phyloP scores from a whole-genome alignment of 2,329 filamentous ascomycete genomes.

The Chrysosporium queenslandicum region DNA sequence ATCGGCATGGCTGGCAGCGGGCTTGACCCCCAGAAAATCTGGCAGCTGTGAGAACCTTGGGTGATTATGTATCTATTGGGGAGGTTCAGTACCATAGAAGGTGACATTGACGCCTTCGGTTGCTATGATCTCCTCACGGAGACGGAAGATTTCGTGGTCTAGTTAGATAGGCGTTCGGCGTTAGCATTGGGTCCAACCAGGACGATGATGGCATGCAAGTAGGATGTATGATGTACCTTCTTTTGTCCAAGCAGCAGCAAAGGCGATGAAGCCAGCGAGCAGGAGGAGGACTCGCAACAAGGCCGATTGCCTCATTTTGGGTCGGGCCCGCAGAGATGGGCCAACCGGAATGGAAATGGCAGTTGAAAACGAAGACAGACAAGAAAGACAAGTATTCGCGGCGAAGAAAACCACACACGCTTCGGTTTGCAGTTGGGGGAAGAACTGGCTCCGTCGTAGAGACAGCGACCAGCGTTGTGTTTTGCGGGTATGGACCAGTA shows the following conservation, averaged over 20 bases:
- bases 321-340: constrained; percentile 6
- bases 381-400: background rate
- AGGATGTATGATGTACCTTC: constrained; percentile 51
- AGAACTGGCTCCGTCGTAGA: no score
- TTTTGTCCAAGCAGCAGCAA: constrained; percentile 72
- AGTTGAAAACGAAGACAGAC: background rate
- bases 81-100: constrained; percentile 59
- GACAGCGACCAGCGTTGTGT: no score
- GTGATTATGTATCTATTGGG: background rate
- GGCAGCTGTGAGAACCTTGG: background rate
- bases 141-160: constrained; percentile 97
- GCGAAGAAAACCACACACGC: background rate
- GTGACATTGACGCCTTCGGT: constrained; percentile 68
- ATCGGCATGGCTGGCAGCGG: constrained; percentile 68
- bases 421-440: background rate
- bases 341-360: background rate
- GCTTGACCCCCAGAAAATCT: constrained; percentile 71
- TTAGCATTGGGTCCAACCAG: background rate
- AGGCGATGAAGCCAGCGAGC: constrained; percentile 55
- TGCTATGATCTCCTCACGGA: constrained; percentile 72
- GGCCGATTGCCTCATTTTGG: constrained; percentile 58
- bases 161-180: constrained; percentile 4
- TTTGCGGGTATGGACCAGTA: background rate
- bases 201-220: background rate
- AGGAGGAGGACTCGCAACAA: constrained; percentile 50